These are phyloP conservation scores for Pichia membranifaciens DNA, from an alignment of 805 yeast genomes.

Conservation along the genomic window DNA sequence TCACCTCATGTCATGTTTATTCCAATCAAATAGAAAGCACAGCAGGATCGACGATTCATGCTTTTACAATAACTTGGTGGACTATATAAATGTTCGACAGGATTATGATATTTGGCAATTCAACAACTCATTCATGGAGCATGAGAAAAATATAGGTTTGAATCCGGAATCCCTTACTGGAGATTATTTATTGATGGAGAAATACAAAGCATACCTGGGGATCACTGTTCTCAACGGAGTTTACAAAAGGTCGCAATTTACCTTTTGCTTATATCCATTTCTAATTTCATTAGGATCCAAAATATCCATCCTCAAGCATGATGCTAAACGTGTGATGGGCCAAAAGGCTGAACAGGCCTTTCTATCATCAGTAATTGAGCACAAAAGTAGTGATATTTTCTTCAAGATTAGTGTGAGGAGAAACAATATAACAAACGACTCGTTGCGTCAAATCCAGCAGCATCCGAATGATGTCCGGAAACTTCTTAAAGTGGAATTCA, in stretches of 20 bases:
- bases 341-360: conserved; percentile 86
- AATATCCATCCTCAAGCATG: conserved; percentile 73
- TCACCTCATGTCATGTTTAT: conserved; percentile 48
- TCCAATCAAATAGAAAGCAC: conserved; percentile 41
- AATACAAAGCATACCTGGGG: conserved; percentile 31
- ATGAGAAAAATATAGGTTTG: conserved; percentile 9
- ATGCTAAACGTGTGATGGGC: conserved; percentile 76
- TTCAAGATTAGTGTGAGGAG: conserved; percentile 68
- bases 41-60: conserved; percentile 33
- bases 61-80: conserved; percentile 79
- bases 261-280: conserved; percentile 82
- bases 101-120: conserved; percentile 86
- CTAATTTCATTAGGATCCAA: conserved; percentile 77
- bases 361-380: conserved; percentile 55
- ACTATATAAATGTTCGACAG: conserved; percentile 64
- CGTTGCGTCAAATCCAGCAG: conserved; percentile 54
- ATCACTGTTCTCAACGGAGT: conserved; percentile 23
- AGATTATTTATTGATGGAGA: conserved; percentile 38
- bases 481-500: conserved; percentile 69
- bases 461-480: conserved; percentile 62
- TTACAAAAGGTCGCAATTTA: conserved; percentile 31
- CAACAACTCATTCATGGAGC: conserved; percentile 24
- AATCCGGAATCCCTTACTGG: conserved; percentile 35
- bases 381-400: conserved; percentile 62
- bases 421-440: conserved; percentile 62